Evolutionary conservation across 2,329 filamentous ascomycete species (phyloP), one percentile per base, ranked within the genome.

Genomic region (Sporothrix euskadiensis): DNA sequence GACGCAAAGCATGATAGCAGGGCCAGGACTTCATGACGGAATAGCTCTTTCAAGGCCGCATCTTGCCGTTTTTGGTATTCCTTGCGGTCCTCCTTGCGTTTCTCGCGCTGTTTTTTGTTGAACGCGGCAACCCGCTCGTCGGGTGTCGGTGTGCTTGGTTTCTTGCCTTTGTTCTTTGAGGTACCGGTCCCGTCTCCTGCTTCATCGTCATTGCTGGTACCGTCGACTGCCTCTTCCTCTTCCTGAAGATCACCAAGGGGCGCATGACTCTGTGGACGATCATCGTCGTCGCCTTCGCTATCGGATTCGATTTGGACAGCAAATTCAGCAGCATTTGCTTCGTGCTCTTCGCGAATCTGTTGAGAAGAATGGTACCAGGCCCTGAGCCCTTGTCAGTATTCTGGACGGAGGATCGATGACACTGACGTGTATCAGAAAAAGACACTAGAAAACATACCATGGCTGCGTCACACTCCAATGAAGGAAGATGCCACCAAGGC

Each of bases 381-480:
- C 89, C 89, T 91, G 19, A 32, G 59, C 56, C 5, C 16, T 4
- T 30, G 56, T 63, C 9, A 56, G 54, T 22, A 16, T 26, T 49
- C 4, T 9, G 16, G 9, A 68, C 39, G 26, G 26, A 12, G 22
- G 19, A 56, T 63, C 9, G 30, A 4, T 26, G 5, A n/a, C 39
- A 44, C 32, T 75, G 7, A 41, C 44, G 47, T 5, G 9, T 2
- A 39, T 44, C 7, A 26, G 35, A 5, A 71, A 22, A 30, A 47
- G 1, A 1, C 19, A 1, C 4, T 19, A 16, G 8, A 1, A 71
- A 59, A 77, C 87, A 80, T 84, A 94, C 94, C 95, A 98, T 77
- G 95, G 95, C 77, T 96, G 85, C 73, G 93, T 91, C 59, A 98
- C 91, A 68, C 93, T 94, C 93, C 94, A 98, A 80, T 97, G 94